Evolutionary conservation across 2,329 filamentous ascomycete species (phyloP), one percentile per base, ranked within the genome.

Genomic region (Ascochyta viciae-villosae): DNA sequence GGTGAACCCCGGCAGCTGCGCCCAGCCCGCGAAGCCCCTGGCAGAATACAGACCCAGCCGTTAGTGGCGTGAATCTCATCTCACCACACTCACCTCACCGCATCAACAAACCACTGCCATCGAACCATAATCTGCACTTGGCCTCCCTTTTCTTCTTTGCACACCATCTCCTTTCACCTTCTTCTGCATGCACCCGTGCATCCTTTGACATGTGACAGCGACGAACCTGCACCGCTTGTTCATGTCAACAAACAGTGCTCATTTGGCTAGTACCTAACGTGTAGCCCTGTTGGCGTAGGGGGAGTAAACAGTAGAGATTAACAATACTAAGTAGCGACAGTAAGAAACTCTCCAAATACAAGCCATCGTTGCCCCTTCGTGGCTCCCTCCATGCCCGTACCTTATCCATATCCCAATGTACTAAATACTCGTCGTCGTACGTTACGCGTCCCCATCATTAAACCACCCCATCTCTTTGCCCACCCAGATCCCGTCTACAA

Each of bases 61-160:
- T 38, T 35, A 57, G 57, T 68, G 70, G 69, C 70, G 71, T 70
- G 68, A 73, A 69, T 22, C 58, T 74, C 68, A 66, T 65, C 58
- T 64, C 62, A 72, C 54, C 46, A 33, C 24, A 50, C 58, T 74
- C 68, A 66, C 65, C 58, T 64, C 62, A 72, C 54, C 46, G 38
- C 31, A 50, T 22, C 29, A 19, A 27, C 50, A 23, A 43, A 19
- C 24, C 8, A n/a, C 31, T 8, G 12, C 4, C 26, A 48, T 67
- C 64, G 66, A 55, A 63, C 63, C 58, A 65, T 50, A 23, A 33
- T 60, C 55, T 53, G 42, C 44, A 45, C 46, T 53, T 29, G 12
- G 24, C 6, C 8, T 6, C 5, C 10, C 22, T 34, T n/a, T 10
- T 6, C 26, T 12, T 6, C 23, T 24, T 24, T 13, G 29, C 29